These are phyloP conservation scores for Cubamyces sp. DNA, from an alignment of 768 basidiomycete genomes.

Conservation along the genomic window DNA sequence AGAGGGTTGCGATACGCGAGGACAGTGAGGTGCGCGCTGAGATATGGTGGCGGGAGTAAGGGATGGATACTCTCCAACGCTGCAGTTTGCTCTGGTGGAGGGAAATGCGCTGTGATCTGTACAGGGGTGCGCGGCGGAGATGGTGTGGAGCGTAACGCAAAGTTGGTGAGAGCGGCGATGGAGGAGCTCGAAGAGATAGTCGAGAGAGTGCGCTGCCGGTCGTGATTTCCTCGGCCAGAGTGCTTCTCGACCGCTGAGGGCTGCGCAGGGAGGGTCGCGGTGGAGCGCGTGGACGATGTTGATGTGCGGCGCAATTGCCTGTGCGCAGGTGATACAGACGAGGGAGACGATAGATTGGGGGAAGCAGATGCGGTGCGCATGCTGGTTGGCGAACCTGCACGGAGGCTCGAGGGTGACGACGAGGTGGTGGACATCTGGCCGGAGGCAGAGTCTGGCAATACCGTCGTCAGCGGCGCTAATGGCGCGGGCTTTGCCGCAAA, in stretches of 20 bases:
- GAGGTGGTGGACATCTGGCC: slow-evolving; percentile 47
- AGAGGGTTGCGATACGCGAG: slow-evolving; percentile 67
- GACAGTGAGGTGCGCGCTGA: slow-evolving; percentile 72
- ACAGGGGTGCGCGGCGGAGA: slow-evolving; percentile 37
- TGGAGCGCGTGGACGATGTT: slow-evolving; percentile 62
- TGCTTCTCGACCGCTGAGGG: slow-evolving; percentile 30
- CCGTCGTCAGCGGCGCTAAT: slow-evolving; percentile 61
- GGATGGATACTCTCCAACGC: slow-evolving; percentile 68
- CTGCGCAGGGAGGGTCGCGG: slow-evolving; percentile 57
- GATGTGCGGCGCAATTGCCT: slow-evolving; percentile 50
- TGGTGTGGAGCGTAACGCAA: slow-evolving; percentile 31
- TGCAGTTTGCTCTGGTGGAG: slow-evolving; percentile 56
- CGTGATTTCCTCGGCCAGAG: slow-evolving; percentile 29
- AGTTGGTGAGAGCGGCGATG: slow-evolving; percentile 33
- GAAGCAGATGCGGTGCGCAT: slow-evolving; percentile 40
- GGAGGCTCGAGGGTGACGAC: slow-evolving; percentile 34
- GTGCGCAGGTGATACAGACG: slow-evolving; percentile 34
- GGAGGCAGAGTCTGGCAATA: slow-evolving; percentile 54
- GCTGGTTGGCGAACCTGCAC: slow-evolving; percentile 42
- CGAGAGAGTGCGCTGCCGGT: slow-evolving; percentile 39
- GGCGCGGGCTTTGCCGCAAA: slow-evolving; percentile 48
- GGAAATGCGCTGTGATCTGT: slow-evolving; percentile 64
- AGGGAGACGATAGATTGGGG: slow-evolving; percentile 31
- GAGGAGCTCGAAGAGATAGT: slow-evolving; percentile 32
- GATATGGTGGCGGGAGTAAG: slow-evolving; percentile 71